Conservation (phyloP, 2,329 filamentous ascomycete species). For the Penicillium corylophilum region DNA sequence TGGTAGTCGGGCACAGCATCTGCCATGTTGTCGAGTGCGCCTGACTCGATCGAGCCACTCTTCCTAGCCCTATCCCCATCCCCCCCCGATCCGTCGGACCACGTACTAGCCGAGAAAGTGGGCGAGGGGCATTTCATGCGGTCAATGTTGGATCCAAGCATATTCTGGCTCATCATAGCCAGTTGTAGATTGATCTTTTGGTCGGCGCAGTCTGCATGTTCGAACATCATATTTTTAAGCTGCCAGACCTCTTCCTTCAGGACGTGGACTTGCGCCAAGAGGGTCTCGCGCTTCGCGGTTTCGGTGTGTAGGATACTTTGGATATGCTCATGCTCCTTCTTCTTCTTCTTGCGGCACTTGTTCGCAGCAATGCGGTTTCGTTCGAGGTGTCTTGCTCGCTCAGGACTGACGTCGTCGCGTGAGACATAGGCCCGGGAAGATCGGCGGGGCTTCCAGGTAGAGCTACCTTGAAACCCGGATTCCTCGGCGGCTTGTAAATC, state of each 20-base stretch:
- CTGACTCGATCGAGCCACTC: not conserved
- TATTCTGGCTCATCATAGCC: slow-evolving; percentile 15
- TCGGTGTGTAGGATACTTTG: slow-evolving; percentile 14
- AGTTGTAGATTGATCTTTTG: slow-evolving; percentile 20
- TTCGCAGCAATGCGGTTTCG: slow-evolving; percentile 25
- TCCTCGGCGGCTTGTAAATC: not conserved
- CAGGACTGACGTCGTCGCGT: slow-evolving; percentile 3
- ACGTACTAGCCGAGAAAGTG: slow-evolving; percentile 9
- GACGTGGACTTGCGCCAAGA: slow-evolving; percentile 14
- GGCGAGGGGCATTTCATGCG: slow-evolving; percentile 7
- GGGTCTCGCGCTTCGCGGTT: slow-evolving; percentile 17
- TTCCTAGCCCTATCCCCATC: not conserved
- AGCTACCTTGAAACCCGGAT: not conserved
- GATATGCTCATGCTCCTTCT: slow-evolving; percentile 20
- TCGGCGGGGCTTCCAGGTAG: not conserved
- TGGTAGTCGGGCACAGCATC: slow-evolving; percentile 1
- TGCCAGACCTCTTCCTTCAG: slow-evolving; percentile 22
- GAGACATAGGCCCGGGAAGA: not conserved
- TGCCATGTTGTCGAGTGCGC: not conserved
- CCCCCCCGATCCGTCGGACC: slow-evolving; percentile 14
- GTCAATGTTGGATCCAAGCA: not conserved
- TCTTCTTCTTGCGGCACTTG: slow-evolving; percentile 24
- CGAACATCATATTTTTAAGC: slow-evolving; percentile 22
- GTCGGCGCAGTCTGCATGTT: slow-evolving; percentile 21
- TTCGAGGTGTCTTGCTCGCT: slow-evolving; percentile 21